Evolutionary conservation across 345 rosid genomes (phyloP).

Genomic region (Hevea brasiliensis): DNA sequence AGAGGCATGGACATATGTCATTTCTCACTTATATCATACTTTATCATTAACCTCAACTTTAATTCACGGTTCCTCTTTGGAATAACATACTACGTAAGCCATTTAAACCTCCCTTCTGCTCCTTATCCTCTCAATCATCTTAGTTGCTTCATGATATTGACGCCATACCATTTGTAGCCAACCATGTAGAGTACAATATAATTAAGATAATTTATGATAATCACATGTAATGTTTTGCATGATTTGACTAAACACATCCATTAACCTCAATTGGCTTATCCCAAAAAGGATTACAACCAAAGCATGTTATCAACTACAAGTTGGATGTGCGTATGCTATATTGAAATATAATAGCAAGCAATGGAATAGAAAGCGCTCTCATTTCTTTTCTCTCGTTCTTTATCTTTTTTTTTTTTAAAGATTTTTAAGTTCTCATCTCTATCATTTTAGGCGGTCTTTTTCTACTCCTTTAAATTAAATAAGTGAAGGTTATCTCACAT

Average conservation of each 20-base stretch:
- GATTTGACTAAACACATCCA: background rate
- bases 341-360: too few relatives aligned
- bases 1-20: too few relatives aligned
- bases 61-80: background rate
- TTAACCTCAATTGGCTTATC: background rate
- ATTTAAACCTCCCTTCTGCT: background rate
- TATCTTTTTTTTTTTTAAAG: too few relatives aligned
- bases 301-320: too few relatives aligned
- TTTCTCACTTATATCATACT: too few relatives aligned
- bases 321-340: too few relatives aligned
- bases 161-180: background rate
- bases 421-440: too few relatives aligned
- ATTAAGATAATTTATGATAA: background rate
- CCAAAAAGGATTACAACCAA: background rate
- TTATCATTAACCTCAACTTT: background rate
- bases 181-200: background rate
- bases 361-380: too few relatives aligned
- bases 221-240: background rate
- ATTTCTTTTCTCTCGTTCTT: too few relatives aligned
- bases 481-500: too few relatives aligned
- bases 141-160: background rate
- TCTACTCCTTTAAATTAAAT: too few relatives aligned
- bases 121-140: background rate
- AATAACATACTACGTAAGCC: background rate
- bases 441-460: too few relatives aligned